These are phyloP conservation scores for Suillus discolor DNA, from an alignment of 768 basidiomycete species.

Conservation along the genomic window DNA sequence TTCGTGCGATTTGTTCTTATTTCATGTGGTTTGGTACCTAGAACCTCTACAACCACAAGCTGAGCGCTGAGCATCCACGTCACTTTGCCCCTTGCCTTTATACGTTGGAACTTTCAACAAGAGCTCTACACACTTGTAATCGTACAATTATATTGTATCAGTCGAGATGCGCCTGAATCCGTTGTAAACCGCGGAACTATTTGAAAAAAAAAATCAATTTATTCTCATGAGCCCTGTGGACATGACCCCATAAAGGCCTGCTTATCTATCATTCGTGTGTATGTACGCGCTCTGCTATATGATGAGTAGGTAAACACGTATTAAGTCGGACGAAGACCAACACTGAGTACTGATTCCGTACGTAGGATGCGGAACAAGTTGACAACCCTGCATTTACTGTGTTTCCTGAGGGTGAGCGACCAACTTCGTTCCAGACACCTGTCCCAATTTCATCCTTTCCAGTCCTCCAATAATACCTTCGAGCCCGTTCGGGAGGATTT, in stretches of 20 bases:
- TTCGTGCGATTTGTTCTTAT: no score
- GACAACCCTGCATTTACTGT: conserved; percentile 13
- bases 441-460: conserved; percentile 34
- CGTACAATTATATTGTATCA: no score
- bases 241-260: no score
- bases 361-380: background rate
- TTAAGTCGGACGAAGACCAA: no score
- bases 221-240: no score
- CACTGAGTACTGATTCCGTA: no score
- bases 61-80: conserved; percentile 80
- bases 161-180: no score
- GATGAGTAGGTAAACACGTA: no score
- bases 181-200: no score
- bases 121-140: conserved; percentile 46
- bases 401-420: conserved; percentile 45
- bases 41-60: conserved; percentile 87
- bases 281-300: no score
- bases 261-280: no score
- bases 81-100: conserved; percentile 63
- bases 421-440: conserved; percentile 47
- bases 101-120: conserved; percentile 60
- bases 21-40: conserved; percentile 69
- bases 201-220: no score
- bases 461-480: conserved; percentile 39
- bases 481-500: conserved; percentile 44